A percentile compares a stretch with the other conserved stretches of the same genome.
phyloP scores from a whole-genome alignment of 192 early-diverging fungal genomes.

The Umbelopsis sp. region DNA sequence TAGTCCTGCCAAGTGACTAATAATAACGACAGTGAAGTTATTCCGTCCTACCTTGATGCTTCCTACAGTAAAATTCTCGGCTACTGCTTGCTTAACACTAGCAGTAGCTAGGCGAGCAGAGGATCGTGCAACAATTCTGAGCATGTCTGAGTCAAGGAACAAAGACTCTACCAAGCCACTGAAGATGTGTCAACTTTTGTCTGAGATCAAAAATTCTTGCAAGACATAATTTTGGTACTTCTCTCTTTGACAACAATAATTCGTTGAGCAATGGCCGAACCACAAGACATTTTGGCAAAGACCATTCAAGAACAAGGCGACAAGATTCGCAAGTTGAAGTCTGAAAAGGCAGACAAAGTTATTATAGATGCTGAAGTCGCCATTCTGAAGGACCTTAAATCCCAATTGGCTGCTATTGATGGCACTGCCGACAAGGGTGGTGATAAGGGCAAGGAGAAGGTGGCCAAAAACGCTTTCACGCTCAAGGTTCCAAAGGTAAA shows the following conservation, averaged over 20 bases:
- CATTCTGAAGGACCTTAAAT: constrained; percentile 62
- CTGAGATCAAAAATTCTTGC: background rate
- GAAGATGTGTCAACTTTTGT: constrained; percentile 15
- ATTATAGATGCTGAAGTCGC: constrained; percentile 61
- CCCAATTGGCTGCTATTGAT: constrained; percentile 51
- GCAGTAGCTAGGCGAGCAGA: constrained; percentile 10
- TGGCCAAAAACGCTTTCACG: constrained; percentile 52
- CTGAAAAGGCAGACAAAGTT: constrained; percentile 58
- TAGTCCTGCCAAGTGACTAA: background rate
- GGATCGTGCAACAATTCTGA: constrained; percentile 24
- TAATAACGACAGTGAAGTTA: background rate
- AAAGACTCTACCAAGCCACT: background rate
- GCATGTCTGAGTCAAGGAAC: constrained; percentile 20
- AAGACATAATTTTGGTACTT: background rate
- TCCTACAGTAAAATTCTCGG: background rate
- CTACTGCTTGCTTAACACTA: background rate
- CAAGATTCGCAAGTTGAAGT: constrained; percentile 64
- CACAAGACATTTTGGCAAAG: constrained; percentile 26
- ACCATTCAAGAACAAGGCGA: constrained; percentile 62
- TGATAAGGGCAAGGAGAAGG: constrained; percentile 42
- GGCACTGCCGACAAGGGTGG: constrained; percentile 13
- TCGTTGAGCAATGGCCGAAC: constrained; percentile 33
- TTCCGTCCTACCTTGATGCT: constrained; percentile 15
- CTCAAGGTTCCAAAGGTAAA: constrained; percentile 83
- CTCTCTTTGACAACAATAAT: background rate